Percentiles rank a stretch among this genome's conserved stretches.
phyloP scores from a whole-genome alignment of 129 eudicot species.

The Ambrosia artemisiifolia region DNA sequence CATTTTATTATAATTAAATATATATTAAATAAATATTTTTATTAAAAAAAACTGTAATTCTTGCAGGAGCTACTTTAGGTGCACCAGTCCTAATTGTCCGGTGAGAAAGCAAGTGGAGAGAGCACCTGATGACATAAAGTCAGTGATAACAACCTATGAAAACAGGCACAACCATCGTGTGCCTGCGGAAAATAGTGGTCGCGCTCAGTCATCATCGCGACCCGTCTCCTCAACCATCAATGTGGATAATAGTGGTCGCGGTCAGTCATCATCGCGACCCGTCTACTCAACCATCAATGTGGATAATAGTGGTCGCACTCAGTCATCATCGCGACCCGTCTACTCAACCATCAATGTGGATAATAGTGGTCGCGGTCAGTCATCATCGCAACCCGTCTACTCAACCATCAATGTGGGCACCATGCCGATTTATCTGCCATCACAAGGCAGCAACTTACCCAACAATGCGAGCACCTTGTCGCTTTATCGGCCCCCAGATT shows the following conservation, averaged over 20 bases:
- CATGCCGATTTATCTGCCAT: conserved; percentile 2
- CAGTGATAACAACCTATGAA: conserved; percentile 87
- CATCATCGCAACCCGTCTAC: conserved; percentile 12
- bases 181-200: conserved; percentile 62
- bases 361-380: conserved; percentile 15
- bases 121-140: conserved; percentile 54
- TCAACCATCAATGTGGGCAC: conserved; percentile 9
- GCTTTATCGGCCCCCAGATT: not conserved
- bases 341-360: conserved; percentile 12
- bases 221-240: too few relatives aligned
- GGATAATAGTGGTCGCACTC: too few relatives aligned
- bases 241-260: too few relatives aligned
- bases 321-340: conserved; percentile 4
- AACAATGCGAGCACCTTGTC: conserved; percentile 13
- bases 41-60: not conserved
- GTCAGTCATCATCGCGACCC: not conserved
- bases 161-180: conserved; percentile 87
- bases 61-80: conserved; percentile 81
- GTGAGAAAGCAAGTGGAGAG: conserved; percentile 88
- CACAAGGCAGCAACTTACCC: conserved; percentile 23
- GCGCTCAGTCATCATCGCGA: too few relatives aligned
- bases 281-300: conserved; percentile 14
- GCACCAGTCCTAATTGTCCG: conserved; percentile 54
- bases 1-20: too few relatives aligned
- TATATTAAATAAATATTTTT: not conserved